A percentile compares a stretch with the other conserved stretches of the same genome.
Evolutionary conservation across 2,329 filamentous ascomycete species (phyloP).

Genomic region (Verticillium zaregamsianum): DNA sequence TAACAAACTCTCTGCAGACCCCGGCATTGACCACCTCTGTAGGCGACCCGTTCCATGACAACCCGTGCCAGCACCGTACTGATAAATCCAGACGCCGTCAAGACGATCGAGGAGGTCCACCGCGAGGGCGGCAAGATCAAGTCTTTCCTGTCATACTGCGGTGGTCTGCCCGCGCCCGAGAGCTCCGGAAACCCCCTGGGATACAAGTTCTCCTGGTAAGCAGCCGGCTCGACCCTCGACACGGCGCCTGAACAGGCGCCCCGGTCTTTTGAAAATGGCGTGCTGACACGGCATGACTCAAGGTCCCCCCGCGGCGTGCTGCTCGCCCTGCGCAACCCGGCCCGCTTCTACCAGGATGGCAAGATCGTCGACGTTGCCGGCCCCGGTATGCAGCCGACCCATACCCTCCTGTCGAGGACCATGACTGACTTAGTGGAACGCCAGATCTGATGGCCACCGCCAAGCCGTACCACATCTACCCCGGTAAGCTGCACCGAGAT

Average conservation of each 20-base stretch:
- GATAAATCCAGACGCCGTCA: conserved; percentile 66
- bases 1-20: conserved; percentile 35
- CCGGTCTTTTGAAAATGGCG: no score
- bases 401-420: no score
- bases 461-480: conserved; percentile 88
- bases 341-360: conserved; percentile 77
- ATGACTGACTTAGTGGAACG: no score
- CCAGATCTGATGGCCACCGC: conserved; percentile 76
- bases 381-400: no score
- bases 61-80: background rate
- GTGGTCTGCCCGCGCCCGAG: conserved; percentile 69
- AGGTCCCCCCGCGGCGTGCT: conserved; percentile 73
- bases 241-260: no score
- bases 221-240: background rate
- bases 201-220: conserved; percentile 77
- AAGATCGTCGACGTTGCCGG: conserved; percentile 58
- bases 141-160: conserved; percentile 80
- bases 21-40: conserved; percentile 66
- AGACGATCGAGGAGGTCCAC: conserved; percentile 88
- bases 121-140: conserved; percentile 78
- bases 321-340: conserved; percentile 80
- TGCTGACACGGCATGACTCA: no score
- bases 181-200: conserved; percentile 83
- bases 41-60: background rate
- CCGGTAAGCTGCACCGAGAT: conserved; percentile 31